Percentiles rank a stretch among this genome's conserved stretches.
phyloP scores from a whole-genome alignment of 139 green algal genomes.

The Mesotaenium endlicherianum region DNA sequence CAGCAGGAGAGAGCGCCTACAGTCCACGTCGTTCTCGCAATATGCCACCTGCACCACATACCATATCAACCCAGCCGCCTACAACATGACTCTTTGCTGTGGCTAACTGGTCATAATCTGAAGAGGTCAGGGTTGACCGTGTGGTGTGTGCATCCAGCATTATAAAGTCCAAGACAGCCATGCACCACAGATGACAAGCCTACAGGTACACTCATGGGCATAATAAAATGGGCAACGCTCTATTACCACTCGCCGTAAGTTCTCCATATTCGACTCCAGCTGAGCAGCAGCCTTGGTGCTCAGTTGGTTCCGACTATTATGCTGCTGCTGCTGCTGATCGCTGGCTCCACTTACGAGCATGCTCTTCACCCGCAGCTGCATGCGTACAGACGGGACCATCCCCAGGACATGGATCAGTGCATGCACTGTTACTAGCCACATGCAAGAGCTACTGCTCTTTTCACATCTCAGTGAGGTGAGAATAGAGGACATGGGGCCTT shows the following conservation, averaged over 20 bases:
- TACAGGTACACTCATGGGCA: not conserved
- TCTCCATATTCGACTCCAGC: slow-evolving; percentile 44
- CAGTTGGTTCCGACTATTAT: too few species aligned
- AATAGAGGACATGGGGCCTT: too few species aligned
- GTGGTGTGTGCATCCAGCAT: not conserved
- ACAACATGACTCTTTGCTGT: too few species aligned
- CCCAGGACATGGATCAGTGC: too few species aligned
- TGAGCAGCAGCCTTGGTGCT: slow-evolving; percentile 6
- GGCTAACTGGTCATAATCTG: too few species aligned
- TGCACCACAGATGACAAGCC: not conserved
- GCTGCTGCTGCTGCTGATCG: too few species aligned
- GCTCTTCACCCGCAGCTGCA: slow-evolving; percentile 50
- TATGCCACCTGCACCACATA: slow-evolving; percentile 49
- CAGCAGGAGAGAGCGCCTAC: slow-evolving; percentile 45
- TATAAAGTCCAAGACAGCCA: not conserved
- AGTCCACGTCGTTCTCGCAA: slow-evolving; percentile 58
- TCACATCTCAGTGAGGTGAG: too few species aligned
- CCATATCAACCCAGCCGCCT: too few species aligned
- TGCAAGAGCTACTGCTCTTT: too few species aligned
- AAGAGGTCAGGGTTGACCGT: not conserved
- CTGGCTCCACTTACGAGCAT: slow-evolving; percentile 41
- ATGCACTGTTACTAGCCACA: too few species aligned
- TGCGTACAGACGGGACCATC: not conserved
- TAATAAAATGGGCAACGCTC: too few species aligned
- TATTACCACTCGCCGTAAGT: slow-evolving; percentile 46